Percentiles rank a stretch among this genome's conserved stretches.
Evolutionary conservation across 2,329 filamentous ascomycete species (phyloP).

Genomic region (Dactylonectria macrodidyma): DNA sequence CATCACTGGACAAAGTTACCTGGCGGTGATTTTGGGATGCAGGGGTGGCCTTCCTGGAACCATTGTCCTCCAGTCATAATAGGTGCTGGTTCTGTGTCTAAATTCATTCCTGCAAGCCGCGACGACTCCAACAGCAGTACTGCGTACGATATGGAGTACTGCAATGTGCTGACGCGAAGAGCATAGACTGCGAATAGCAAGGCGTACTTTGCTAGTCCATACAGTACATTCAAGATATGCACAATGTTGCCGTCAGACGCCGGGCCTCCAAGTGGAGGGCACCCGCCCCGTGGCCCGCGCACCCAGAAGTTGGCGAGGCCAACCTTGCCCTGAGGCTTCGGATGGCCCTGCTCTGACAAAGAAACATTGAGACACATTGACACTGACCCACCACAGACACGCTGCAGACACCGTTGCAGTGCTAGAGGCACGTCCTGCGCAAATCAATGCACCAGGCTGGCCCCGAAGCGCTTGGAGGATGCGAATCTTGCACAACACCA

Average conservation of each 20-base stretch:
- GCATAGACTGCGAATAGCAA: no score
- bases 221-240: no score
- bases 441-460: not conserved
- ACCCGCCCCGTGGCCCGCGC: not conserved
- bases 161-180: no score
- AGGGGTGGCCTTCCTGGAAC: not conserved
- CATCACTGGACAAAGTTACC: conserved; percentile 7
- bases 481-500: conserved; percentile 48
- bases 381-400: not conserved
- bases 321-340: conserved; percentile 2
- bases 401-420: not conserved
- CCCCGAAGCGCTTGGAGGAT: conserved; percentile 25
- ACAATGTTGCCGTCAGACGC: no score
- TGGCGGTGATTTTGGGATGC: conserved; percentile 20
- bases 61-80: no score
- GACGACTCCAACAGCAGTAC: no score
- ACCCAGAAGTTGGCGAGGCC: not conserved
- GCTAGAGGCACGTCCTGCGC: not conserved
- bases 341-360: conserved; percentile 6
- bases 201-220: no score
- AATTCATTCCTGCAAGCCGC: no score
- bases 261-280: no score
- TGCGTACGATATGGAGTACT: no score
- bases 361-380: not conserved
- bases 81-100: no score